These are phyloP conservation scores for Ceratocystis cubensis DNA, from an alignment of 2,329 filamentous ascomycete species.

Conservation along the genomic window DNA sequence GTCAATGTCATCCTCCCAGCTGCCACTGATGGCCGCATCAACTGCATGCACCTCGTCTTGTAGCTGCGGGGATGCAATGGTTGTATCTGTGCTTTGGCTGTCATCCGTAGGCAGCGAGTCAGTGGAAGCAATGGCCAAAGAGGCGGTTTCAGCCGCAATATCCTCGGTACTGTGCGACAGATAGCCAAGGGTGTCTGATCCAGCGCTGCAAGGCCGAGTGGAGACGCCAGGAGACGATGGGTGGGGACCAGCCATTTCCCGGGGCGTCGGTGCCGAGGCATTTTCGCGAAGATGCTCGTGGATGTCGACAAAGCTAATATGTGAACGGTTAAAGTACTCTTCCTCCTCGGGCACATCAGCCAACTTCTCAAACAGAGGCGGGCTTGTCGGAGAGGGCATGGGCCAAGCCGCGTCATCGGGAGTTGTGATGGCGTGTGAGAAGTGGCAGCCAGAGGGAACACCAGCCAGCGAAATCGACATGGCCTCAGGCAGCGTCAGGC, in stretches of 20 bases:
- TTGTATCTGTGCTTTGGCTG: background rate
- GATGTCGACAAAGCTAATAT: slow-evolving; percentile 36
- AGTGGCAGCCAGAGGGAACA: slow-evolving; percentile 28
- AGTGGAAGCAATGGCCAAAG: background rate
- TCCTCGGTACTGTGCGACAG: slow-evolving; percentile 11
- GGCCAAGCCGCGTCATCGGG: slow-evolving; percentile 35
- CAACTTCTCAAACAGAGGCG: slow-evolving; percentile 33
- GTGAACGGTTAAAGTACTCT: slow-evolving; percentile 36
- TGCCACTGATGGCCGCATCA: slow-evolving; percentile 24
- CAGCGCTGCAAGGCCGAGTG: slow-evolving; percentile 34
- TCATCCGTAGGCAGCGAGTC: background rate
- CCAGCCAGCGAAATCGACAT: slow-evolving; percentile 26
- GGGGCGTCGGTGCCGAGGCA: slow-evolving; percentile 40
- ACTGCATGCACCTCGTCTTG: background rate
- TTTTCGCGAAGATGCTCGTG: slow-evolving; percentile 42
- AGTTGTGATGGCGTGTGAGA: slow-evolving; percentile 33
- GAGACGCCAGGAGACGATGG: slow-evolving; percentile 16
- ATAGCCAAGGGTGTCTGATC: slow-evolving; percentile 41
- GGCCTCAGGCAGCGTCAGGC: slow-evolving; percentile 36
- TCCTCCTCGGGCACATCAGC: slow-evolving; percentile 53
- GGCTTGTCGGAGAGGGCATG: slow-evolving; percentile 30
- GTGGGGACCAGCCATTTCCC: slow-evolving; percentile 31
- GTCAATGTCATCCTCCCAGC: slow-evolving; percentile 58
- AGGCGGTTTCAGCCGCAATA: slow-evolving; percentile 26
- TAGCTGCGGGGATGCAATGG: background rate